A percentile compares a stretch with the other conserved stretches of the same genome.
Evolutionary conservation across 345 rosid species (phyloP).

Genomic region (Microcos paniculata): DNA sequence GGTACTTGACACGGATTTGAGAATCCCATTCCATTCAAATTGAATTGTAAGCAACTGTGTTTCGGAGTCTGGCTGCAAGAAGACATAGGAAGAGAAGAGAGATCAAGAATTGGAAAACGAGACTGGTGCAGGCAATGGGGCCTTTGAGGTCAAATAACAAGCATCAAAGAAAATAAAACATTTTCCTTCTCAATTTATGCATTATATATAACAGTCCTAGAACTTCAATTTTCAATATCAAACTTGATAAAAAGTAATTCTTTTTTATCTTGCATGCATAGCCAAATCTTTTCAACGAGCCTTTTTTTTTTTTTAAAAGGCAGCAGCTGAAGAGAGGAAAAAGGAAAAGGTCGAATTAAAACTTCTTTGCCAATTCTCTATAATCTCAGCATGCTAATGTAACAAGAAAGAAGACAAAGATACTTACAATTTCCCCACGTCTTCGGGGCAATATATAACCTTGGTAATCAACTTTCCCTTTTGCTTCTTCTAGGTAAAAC

Average conservation of each 20-base stretch:
- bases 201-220: not conserved
- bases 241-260: not conserved
- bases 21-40: slow-evolving; percentile 90
- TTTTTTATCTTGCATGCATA: not conserved
- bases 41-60: slow-evolving; percentile 82
- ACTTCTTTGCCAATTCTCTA: not conserved
- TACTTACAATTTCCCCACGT: slow-evolving; percentile 74
- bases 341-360: not conserved
- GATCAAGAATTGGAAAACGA: not conserved
- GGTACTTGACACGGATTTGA: slow-evolving; percentile 85
- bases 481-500: slow-evolving; percentile 92
- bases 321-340: not conserved
- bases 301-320: no score
- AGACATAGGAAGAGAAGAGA: not conserved
- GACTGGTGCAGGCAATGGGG: not conserved
- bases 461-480: slow-evolving; percentile 83
- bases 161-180: not conserved
- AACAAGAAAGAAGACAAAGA: not conserved
- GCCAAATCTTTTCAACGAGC: not conserved
- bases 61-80: slow-evolving; percentile 72
- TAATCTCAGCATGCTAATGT: not conserved
- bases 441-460: slow-evolving; percentile 83
- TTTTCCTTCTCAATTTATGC: not conserved
- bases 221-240: not conserved
- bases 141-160: not conserved